Conservation (phyloP, 2,329 filamentous ascomycete genomes). For the Pseudogymnoascus sp. region DNA sequence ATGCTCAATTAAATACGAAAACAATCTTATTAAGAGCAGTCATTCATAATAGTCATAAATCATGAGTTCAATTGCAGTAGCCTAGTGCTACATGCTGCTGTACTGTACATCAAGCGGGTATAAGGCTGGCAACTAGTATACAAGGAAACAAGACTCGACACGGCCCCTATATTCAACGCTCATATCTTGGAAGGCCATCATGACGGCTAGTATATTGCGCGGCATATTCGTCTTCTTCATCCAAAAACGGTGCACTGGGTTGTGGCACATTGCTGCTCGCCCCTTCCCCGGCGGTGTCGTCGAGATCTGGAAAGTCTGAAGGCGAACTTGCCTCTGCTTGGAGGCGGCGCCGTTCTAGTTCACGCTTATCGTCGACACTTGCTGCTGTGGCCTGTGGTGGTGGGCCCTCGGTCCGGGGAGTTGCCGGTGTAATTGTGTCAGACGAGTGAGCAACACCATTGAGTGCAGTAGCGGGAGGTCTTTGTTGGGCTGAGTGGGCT, state of each 20-base stretch:
- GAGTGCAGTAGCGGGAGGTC: background rate
- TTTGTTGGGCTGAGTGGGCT: conserved; percentile 17
- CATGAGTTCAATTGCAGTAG: background rate
- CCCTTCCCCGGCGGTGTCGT: conserved; percentile 27
- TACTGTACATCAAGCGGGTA: conserved; percentile 4
- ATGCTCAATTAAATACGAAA: background rate
- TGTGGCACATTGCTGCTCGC: conserved; percentile 27
- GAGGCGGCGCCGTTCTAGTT: conserved; percentile 51
- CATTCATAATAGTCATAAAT: background rate
- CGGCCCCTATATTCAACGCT: conserved; percentile 20
- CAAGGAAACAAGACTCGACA: conserved; percentile 3
- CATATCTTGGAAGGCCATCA: conserved; percentile 27
- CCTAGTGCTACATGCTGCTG: background rate
- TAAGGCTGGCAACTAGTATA: conserved; percentile 6
- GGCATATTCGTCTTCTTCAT: conserved; percentile 45
- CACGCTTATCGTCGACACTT: conserved; percentile 58
- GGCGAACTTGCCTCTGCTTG: conserved; percentile 47
- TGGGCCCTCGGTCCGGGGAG: background rate
- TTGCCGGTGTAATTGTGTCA: background rate
- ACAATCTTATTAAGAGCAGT: background rate
- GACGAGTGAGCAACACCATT: background rate
- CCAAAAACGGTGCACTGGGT: conserved; percentile 52
- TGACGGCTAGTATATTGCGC: conserved; percentile 31
- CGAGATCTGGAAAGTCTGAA: conserved; percentile 35
- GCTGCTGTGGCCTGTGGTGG: background rate